These are phyloP conservation scores for Trapa bicornis DNA, from an alignment of 345 rosid genomes.

Conservation along the genomic window DNA sequence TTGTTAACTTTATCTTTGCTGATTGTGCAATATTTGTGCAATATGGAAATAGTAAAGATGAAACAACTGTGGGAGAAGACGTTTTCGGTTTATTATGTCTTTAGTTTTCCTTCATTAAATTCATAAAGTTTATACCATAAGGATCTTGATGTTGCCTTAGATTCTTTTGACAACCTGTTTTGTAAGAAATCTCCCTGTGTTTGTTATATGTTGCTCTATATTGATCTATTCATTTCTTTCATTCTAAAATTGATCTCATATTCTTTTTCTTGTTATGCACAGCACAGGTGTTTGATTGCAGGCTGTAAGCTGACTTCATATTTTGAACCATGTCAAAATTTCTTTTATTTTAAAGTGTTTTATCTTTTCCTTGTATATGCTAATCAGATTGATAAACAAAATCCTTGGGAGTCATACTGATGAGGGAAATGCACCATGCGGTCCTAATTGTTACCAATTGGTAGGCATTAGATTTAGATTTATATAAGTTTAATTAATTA, in stretches of 20 bases:
- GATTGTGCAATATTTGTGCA: no score
- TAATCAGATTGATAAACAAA: conserved; percentile 69
- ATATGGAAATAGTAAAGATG: no score
- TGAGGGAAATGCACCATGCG: conserved; percentile 63
- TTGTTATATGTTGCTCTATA: conserved; percentile 2
- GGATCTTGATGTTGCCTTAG: conserved; percentile 96
- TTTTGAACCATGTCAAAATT: conserved; percentile 13
- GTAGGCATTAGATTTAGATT: conserved; percentile 23
- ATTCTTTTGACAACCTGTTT: conserved; percentile 95
- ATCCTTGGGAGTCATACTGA: conserved; percentile 47
- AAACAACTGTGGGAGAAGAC: no score
- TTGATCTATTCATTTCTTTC: background rate
- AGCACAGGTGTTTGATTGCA: conserved; percentile 85
- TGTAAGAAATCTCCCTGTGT: conserved; percentile 36
- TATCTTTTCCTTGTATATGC: background rate
- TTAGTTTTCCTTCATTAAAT: no score
- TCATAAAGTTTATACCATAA: conserved; percentile 13
- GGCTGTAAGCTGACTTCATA: conserved; percentile 52
- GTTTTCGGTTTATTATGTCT: no score
- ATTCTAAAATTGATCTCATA: conserved; percentile 2
- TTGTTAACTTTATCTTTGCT: no score
- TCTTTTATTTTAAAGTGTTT: background rate
- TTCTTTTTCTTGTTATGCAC: conserved; percentile 12
- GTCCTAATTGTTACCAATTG: conserved; percentile 60
- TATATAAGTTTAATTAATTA: no score